Evolutionary conservation across 192 early-diverging fungal genomes (phyloP), one percentile per base, ranked within the genome.

Genomic region (Globomyces pollinis-pini): DNA sequence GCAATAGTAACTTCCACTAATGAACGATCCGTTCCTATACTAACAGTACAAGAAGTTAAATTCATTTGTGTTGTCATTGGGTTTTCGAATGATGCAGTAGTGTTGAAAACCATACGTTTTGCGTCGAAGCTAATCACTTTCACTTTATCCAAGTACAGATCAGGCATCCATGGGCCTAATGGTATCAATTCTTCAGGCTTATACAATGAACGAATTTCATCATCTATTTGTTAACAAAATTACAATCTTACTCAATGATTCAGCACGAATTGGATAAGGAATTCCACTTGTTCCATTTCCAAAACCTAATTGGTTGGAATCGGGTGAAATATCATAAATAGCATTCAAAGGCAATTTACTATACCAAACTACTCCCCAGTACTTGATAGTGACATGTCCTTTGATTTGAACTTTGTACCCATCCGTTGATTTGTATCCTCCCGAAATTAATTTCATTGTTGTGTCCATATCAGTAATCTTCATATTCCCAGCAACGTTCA

Each of bases 21-120:
- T 15, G 44, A 5, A 2, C 8, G 44, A 11, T 47, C 23, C 3
- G 44, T 24, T 26, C 44, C 44, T 24, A 47, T 20, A 3, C 23
- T 26, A 9, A 47, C 44, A 26, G 21, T 5, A 20, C 21, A 26
- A 47, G 3, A 47, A 20, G 21, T 47, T 4, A 47, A 13, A 26
- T 47, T 47, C 44, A 47, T 47, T 47, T 47, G 44, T 3, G 44
- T 47, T 13, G 21, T 47, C 44, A 47, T 47, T 26, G 44, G 44
- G 23, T 47, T 47, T 47, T 47, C 44, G n/a, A 47, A 47, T 24
- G 44, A 47, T 26, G 44, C 44, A 47, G 44, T 47, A 24, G 44
- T 47, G 23, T 47, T 47, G 23, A 47, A 47, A 20, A 47, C 44
- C 28, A 47, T 5, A 8, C 28, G 21, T 3, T 20, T 24, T 20